Percentiles rank a stretch among this genome's conserved stretches.
Evolutionary conservation across 306 rosid species (phyloP).

Genomic region (Rubus parviflorus): DNA sequence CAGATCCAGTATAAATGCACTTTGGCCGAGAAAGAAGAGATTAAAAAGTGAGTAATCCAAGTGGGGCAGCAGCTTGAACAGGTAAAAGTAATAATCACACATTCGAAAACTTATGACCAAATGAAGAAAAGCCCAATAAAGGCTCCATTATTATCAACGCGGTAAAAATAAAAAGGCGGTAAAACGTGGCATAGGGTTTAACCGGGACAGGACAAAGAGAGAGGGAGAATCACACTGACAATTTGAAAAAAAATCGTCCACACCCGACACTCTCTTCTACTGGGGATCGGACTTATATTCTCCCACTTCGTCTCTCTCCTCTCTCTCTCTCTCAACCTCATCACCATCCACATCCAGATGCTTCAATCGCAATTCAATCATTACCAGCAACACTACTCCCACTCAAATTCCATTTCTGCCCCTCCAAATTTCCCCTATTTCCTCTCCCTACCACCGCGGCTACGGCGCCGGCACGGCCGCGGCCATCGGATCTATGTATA

Average conservation of each 20-base stretch:
- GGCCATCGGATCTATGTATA: slow-evolving; percentile 39
- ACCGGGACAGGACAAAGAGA: not conserved
- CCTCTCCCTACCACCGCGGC: slow-evolving; percentile 1
- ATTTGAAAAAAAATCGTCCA: not conserved
- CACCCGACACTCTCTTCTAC: not conserved
- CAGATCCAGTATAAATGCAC: too few species aligned
- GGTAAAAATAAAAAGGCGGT: not conserved
- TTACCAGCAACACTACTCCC: slow-evolving; percentile 11
- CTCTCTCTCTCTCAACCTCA: slow-evolving; percentile 1
- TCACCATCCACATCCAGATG: slow-evolving; percentile 22
- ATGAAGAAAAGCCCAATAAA: too few species aligned
- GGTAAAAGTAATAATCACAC: too few species aligned
- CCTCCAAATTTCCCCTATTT: slow-evolving; percentile 18
- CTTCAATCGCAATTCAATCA: slow-evolving; percentile 19
- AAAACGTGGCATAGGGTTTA: too few species aligned
- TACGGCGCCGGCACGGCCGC: not conserved
- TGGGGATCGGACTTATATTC: slow-evolving; percentile 18
- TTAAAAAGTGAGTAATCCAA: too few species aligned
- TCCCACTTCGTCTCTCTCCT: slow-evolving; percentile 4
- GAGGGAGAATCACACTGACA: not conserved
- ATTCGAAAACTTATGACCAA: too few species aligned
- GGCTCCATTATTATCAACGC: not conserved
- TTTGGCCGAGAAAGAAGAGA: too few species aligned
- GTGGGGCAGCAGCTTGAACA: too few species aligned
- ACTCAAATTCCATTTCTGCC: slow-evolving; percentile 24